These are phyloP conservation scores for Orobanche coerulescens DNA, from an alignment of 257 asterid species.

Conservation along the genomic window DNA sequence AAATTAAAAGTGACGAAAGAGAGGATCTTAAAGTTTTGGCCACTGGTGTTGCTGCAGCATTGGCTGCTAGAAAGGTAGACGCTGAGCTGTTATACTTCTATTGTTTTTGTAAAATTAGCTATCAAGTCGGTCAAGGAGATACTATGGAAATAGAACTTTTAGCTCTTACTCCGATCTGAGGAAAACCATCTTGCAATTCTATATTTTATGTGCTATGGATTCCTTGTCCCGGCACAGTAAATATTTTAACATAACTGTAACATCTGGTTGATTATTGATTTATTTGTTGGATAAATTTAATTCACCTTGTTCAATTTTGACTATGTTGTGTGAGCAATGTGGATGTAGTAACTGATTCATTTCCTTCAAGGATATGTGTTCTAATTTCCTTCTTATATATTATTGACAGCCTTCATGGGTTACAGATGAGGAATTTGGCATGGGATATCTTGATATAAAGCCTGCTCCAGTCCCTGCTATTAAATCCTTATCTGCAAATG, in stretches of 20 bases:
- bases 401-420: conserved; percentile 88
- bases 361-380: conserved; percentile 1
- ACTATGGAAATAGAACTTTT: not conserved
- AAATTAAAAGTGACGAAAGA: conserved; percentile 91
- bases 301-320: conserved; percentile 10
- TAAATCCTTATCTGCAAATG: conserved; percentile 50
- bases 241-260: conserved; percentile 6
- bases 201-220: conserved; percentile 9
- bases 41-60: conserved; percentile 94
- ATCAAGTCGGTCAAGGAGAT: conserved; percentile 3
- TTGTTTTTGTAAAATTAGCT: not conserved
- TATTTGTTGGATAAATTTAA: conserved; percentile 14
- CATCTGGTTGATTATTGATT: conserved; percentile 16
- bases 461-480: conserved; percentile 60
- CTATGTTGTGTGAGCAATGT: conserved; percentile 10
- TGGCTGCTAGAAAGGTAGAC: conserved; percentile 92
- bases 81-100: not conserved
- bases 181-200: not conserved
- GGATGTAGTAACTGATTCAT: conserved; percentile 1
- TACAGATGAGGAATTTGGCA: conserved; percentile 97
- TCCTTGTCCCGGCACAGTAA: not conserved
- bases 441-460: conserved; percentile 88
- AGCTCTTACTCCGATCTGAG: conserved; percentile 1
- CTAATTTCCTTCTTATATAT: conserved; percentile 15
- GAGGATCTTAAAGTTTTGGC: conserved; percentile 99